These are phyloP conservation scores for Cynara cardunculus DNA, from an alignment of 129 eudicot species.

Conservation along the genomic window DNA sequence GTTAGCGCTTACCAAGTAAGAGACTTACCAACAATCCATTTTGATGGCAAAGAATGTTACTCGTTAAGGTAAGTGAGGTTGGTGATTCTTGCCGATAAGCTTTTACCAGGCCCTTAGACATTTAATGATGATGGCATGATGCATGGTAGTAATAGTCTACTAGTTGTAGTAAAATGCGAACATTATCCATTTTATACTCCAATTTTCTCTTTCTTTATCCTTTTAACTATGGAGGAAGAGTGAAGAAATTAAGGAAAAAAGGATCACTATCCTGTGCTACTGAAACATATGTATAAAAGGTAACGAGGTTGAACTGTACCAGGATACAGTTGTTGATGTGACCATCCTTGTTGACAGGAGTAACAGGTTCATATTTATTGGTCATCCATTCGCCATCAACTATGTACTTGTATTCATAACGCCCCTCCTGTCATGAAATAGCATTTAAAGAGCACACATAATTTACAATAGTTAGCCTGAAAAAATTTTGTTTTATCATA, in stretches of 20 bases:
- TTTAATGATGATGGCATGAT: background rate
- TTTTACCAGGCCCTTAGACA: too few species aligned
- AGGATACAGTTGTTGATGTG: conserved; percentile 77
- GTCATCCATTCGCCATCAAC: conserved; percentile 86
- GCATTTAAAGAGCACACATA: background rate
- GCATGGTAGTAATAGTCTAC: background rate
- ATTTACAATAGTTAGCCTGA: background rate
- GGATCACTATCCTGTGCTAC: background rate
- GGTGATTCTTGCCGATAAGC: too few species aligned
- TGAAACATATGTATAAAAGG: background rate
- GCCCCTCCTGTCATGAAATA: conserved; percentile 60
- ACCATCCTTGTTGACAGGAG: conserved; percentile 73
- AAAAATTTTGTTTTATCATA: background rate
- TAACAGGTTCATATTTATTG: conserved; percentile 58
- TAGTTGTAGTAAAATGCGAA: background rate
- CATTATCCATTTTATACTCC: background rate
- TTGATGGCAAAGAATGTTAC: too few species aligned
- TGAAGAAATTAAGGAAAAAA: too few species aligned
- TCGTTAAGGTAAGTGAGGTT: too few species aligned
- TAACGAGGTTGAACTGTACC: conserved; percentile 29
- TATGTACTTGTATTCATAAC: conserved; percentile 90
- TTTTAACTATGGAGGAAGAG: too few species aligned
- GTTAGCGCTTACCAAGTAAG: too few species aligned
- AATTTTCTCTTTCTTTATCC: too few species aligned
- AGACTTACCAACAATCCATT: too few species aligned